These are phyloP conservation scores for Candida loeiensis DNA, from an alignment of 805 yeast genomes.

Conservation along the genomic window DNA sequence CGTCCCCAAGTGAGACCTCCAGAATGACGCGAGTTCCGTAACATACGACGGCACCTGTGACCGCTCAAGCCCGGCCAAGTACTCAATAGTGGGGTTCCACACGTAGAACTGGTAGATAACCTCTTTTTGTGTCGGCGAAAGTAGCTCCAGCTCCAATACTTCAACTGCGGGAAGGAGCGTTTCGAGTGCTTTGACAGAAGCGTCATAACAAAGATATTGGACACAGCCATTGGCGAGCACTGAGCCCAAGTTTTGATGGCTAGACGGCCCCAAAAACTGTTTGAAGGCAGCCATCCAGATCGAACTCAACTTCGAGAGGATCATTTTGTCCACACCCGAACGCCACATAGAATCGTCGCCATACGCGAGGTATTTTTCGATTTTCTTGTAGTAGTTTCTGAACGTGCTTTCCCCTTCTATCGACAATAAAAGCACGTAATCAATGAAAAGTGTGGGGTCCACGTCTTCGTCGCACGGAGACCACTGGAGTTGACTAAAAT, in stretches of 20 bases:
- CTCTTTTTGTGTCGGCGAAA: background rate
- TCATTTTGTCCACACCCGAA: background rate
- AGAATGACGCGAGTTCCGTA: background rate
- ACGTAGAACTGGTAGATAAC: conserved; percentile 24
- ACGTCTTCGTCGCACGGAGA: conserved; percentile 11
- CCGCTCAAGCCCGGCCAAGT: conserved; percentile 5
- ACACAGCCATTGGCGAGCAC: conserved; percentile 4
- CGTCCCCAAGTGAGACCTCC: conserved; percentile 3
- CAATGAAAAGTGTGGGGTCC: conserved; percentile 17
- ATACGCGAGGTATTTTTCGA: conserved; percentile 11
- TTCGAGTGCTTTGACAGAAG: background rate
- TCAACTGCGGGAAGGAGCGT: background rate
- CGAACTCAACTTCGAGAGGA: conserved; percentile 8
- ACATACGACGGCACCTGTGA: conserved; percentile 1
- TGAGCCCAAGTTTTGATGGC: background rate
- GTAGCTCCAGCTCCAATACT: conserved; percentile 4
- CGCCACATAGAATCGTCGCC: conserved; percentile 15
- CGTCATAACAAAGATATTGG: background rate
- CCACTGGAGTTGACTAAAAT: conserved; percentile 15
- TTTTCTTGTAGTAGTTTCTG: conserved; percentile 11
- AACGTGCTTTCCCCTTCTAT: conserved; percentile 9
- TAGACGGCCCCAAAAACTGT: conserved; percentile 11
- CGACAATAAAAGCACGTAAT: conserved; percentile 18
- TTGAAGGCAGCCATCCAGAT: conserved; percentile 17
- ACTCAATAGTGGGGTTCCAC: conserved; percentile 38